Evolutionary conservation across 371 early-diverging fungal genomes (phyloP).

Genomic region (Rhizopus sp.): DNA sequence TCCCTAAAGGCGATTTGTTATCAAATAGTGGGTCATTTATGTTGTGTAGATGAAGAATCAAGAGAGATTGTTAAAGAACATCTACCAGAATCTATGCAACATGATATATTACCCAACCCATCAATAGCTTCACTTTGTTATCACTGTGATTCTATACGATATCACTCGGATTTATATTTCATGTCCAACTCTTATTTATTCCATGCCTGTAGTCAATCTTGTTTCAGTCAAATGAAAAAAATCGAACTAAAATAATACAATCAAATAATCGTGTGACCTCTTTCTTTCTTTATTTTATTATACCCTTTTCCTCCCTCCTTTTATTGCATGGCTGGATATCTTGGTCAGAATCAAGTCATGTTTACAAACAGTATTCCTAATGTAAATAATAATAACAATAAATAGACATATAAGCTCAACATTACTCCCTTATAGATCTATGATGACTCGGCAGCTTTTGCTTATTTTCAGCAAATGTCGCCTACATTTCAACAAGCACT

Average conservation of each 20-base stretch:
- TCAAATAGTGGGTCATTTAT: conserved; percentile 19
- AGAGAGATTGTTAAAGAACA: background rate
- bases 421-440: conserved; percentile 14
- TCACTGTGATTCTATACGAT: background rate
- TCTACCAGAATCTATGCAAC: background rate
- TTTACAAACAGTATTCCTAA: background rate
- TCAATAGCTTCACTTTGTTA: background rate
- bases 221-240: conserved; percentile 3
- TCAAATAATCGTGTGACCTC: background rate
- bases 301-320: too few species aligned
- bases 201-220: conserved; percentile 19
- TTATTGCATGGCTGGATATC: background rate
- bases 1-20: conserved; percentile 18
- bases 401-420: background rate
- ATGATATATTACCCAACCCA: background rate
- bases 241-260: background rate
- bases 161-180: conserved; percentile 1
- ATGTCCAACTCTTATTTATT: conserved; percentile 5
- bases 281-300: background rate
- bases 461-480: conserved; percentile 41
- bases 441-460: conserved; percentile 41
- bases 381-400: background rate
- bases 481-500: conserved; percentile 25
- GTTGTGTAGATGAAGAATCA: conserved; percentile 12
- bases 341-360: conserved; percentile 3